phyloP scores from a whole-genome alignment of 2,329 filamentous ascomycete species.

The Pseudonectria foliicola region DNA sequence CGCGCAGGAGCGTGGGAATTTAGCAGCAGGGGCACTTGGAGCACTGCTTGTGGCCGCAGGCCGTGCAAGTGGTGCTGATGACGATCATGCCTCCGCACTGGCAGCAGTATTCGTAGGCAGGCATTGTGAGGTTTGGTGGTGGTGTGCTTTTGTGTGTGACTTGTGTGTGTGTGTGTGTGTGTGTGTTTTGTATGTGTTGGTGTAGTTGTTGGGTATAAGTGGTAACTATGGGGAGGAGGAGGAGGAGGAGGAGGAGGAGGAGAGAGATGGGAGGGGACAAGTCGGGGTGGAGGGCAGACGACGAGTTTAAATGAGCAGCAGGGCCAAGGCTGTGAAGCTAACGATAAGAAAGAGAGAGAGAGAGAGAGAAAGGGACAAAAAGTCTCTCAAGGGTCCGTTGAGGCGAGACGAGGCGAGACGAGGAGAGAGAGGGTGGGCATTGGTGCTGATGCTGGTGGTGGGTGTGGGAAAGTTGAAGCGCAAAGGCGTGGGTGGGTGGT shows the following conservation, averaged over 20 bases:
- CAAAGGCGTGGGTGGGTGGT: too few species aligned
- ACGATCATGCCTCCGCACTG: constrained; percentile 49
- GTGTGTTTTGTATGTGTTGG: constrained; percentile 1
- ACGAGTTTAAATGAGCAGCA: constrained; percentile 12
- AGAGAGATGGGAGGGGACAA: neutral
- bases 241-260: neutral
- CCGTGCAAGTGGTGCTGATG: constrained; percentile 47
- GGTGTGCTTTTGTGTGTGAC: constrained; percentile 5
- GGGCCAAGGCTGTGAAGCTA: constrained; percentile 3
- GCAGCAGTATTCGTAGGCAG: constrained; percentile 47
- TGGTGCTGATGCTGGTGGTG: neutral
- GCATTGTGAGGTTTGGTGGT: constrained; percentile 26
- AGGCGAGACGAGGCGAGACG: constrained; percentile 1
- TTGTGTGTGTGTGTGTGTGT: constrained; percentile 3
- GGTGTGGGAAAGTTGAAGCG: too few species aligned
- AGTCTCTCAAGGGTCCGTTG: constrained; percentile 1
- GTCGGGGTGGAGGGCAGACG: constrained; percentile 3
- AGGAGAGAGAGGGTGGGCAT: constrained; percentile 3
- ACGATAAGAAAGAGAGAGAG: constrained; percentile 3
- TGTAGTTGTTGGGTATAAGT: neutral
- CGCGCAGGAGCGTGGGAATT: too few species aligned
- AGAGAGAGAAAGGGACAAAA: constrained; percentile 3
- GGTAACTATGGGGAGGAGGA: too few species aligned
- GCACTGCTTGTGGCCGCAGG: constrained; percentile 46
- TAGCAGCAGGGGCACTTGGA: constrained; percentile 34